Evolutionary conservation across 441 rosid genomes (phyloP), one percentile per base, ranked within the genome.

Genomic region (Pelargonium citronellum): DNA sequence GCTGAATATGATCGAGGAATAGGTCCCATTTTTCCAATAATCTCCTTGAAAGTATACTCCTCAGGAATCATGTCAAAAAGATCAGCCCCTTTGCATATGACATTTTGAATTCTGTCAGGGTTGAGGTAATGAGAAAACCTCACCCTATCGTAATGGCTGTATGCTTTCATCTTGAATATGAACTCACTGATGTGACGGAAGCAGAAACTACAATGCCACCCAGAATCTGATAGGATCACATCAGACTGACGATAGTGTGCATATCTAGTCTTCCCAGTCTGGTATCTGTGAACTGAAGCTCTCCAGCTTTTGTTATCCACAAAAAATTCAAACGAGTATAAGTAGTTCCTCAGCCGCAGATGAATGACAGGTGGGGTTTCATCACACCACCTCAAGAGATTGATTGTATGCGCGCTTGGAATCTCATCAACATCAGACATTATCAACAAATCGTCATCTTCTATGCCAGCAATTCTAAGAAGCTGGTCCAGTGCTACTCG

Each of bases 151-250:
- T 79, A 78, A 75, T 92, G 98, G 82, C 98, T 90, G 71, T 92
- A 92, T 65, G 98, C 98, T 80, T 87, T 90, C 96, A 92, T 92
- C 86, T 92, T 92, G 82, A 92, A 92, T 64, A 87, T 66, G 75
- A 92, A 92, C 71, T 90, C 93, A 3, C 74, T 83, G 19, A 92
- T 83, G 69, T 70, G 71, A 60, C 95, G 89, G 69, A 92, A 92
- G 71, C 98, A 92, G 78, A 92, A 92, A 83, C 98, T 92, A 72
- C 98, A 92, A 66, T 92, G 98, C 98, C 98, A 92, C 13, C 98
- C 98, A 0, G 98, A 70, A 82, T 90, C 96, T 0, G 96, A 77
- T 73, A 92, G 73, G 30, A 89, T 63, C 16, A 79, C 47, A 82
- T 92, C 86, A 0, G 86, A 74, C 82, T 89, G 96, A 0, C 96